phyloP scores from a whole-genome alignment of 1,284 basidiomycete genomes.

The Fomitiporia mediterranea region DNA sequence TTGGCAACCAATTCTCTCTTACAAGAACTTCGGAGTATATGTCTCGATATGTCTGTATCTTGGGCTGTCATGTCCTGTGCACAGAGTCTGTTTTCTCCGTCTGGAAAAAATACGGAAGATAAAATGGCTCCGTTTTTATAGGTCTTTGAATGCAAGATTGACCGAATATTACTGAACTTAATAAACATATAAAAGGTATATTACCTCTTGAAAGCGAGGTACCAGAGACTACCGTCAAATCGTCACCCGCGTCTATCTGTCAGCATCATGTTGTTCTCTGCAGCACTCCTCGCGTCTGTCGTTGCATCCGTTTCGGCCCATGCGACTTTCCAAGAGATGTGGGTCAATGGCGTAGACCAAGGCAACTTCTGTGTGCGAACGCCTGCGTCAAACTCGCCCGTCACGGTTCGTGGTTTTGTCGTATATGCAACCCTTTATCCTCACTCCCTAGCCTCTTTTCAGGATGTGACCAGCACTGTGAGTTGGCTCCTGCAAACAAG shows the following conservation, averaged over 20 bases:
- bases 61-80: neutral
- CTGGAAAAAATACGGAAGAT: slow-evolving; percentile 7
- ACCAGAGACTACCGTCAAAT: neutral
- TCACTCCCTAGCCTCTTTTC: neutral
- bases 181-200: neutral
- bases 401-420: slow-evolving; percentile 32
- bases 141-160: too few species aligned
- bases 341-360: slow-evolving; percentile 44
- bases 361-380: slow-evolving; percentile 35
- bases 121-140: too few species aligned
- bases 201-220: neutral
- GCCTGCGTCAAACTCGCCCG: slow-evolving; percentile 45
- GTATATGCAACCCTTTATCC: neutral
- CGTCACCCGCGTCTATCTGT: too few species aligned
- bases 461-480: slow-evolving; percentile 33
- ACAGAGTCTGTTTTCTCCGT: neutral
- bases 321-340: slow-evolving; percentile 50
- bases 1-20: neutral
- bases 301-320: slow-evolving; percentile 31
- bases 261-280: neutral
- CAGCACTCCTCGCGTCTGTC: neutral
- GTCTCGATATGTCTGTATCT: neutral
- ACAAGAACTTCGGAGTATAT: slow-evolving; percentile 8
- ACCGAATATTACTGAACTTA: too few species aligned
- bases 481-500: slow-evolving; percentile 19